Base-by-base conservation (phyloP, 768 basidiomycete genomes). In the Phaeotremella skinneri region DNA sequence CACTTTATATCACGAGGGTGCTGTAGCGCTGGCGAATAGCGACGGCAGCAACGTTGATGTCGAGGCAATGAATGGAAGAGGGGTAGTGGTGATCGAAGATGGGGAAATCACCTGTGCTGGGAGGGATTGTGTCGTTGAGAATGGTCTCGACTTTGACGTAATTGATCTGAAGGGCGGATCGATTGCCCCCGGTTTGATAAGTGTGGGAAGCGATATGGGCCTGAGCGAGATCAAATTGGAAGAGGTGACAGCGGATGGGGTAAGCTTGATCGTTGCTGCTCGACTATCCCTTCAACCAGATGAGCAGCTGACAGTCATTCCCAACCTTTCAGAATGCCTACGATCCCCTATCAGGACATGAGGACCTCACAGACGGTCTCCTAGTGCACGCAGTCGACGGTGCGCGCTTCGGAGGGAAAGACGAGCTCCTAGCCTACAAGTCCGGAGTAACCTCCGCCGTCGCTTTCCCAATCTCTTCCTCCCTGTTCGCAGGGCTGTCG, bases 381-480 rank as follows among this genome's bases (percentile, higher is more conserved):
- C 56, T 88, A 2, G 78, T 85, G 23, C 81, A 81, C 31, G 90
- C 87, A 7, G 82, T 82, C 3, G 90, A 92, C 69, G 90, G 90
- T 0, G 80, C 89, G 30, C 82, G 83, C 58, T 90, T 87, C 67
- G 81, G 80, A 1, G 83, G 85, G 17, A 83, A 87, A 32, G 83
- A 88, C 76, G 84, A 86, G 23, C 79, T 88, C 30, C 79, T 88
- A 39, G 88, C 90, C 0, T 88, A 89, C 68, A 83, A 84, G 20
- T 76, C 81, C 5, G 90, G 90, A 2, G 86, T 92, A 2, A 89
- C 88, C 1, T 82, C 81, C 0, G 87, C 82, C 1, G 79, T 91
- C 14, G 80, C 82, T 0, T 82, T 85, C 0, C 90, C 90, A 0
- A 79, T 76, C 49, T 80, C 82, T 42, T 20, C 49, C 5, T 83